Conservation (phyloP, 2,329 filamentous ascomycete species). For the Aspergillus sp. region DNA sequence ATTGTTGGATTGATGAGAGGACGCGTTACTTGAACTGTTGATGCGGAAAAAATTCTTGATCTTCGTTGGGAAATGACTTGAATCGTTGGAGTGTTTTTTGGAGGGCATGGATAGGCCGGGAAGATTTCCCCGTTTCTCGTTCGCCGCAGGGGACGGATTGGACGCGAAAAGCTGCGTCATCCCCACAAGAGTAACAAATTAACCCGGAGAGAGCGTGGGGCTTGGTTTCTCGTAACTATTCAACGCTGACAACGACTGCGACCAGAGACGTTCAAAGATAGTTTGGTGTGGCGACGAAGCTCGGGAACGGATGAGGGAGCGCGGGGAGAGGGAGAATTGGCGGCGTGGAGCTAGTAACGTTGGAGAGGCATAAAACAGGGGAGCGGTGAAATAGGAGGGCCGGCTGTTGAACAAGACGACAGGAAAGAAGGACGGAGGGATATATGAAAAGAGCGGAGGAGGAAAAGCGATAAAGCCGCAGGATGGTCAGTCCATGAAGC, state of each 20-base stretch:
- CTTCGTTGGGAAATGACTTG: conserved; percentile 58
- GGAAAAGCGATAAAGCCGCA: conserved; percentile 10
- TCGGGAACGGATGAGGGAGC: conserved; percentile 14
- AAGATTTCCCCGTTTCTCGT: conserved; percentile 49
- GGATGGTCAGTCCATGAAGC: conserved; percentile 13
- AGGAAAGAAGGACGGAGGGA: conserved; percentile 13
- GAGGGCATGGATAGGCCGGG: conserved; percentile 45
- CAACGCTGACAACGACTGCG: neutral
- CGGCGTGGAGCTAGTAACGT: conserved; percentile 24
- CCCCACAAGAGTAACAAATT: conserved; percentile 15
- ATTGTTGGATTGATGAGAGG: conserved; percentile 34
- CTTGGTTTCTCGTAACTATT: neutral
- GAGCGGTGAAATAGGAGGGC: conserved; percentile 10
- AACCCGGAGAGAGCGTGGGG: neutral
- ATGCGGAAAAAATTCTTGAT: conserved; percentile 71
- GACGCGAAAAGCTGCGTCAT: conserved; percentile 48
- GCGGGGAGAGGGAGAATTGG: conserved; percentile 17
- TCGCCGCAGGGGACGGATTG: conserved; percentile 40
- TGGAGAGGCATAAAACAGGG: conserved; percentile 19
- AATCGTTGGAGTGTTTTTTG: conserved; percentile 45
- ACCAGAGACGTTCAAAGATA: neutral
- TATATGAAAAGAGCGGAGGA: conserved; percentile 15
- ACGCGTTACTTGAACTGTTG: conserved; percentile 53
- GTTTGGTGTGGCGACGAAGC: conserved; percentile 6
- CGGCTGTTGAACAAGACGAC: neutral